Conservation (phyloP, 148 eudicot species). For the Chenopodium quinoa region DNA sequence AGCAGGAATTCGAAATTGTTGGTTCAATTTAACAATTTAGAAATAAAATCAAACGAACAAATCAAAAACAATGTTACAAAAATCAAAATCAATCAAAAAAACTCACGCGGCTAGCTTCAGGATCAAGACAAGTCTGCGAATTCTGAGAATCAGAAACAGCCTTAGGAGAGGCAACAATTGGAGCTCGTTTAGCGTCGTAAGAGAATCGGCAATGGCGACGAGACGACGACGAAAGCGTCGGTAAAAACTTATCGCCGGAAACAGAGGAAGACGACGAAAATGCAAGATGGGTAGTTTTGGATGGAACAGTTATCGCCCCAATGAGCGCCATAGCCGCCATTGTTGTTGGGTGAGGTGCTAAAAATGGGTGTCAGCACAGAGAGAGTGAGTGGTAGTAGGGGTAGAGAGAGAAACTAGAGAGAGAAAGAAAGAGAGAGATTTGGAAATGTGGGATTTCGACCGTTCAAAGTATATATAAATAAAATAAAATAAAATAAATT, state of each 20-base stretch:
- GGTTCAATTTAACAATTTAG: not conserved
- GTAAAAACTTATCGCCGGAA: constrained; percentile 49
- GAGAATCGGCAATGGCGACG: constrained; percentile 19
- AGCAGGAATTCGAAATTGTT: too few species aligned
- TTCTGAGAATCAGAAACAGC: constrained; percentile 90
- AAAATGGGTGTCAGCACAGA: not conserved
- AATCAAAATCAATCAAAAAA: not conserved
- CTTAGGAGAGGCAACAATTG: constrained; percentile 59
- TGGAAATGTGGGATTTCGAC: not conserved
- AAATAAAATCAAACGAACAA: not conserved
- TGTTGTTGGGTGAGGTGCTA: not conserved
- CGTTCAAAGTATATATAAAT: not conserved
- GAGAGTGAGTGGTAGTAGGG: not conserved
- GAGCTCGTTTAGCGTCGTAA: constrained; percentile 9
- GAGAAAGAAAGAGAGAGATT: not conserved
- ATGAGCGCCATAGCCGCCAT: constrained; percentile 43
- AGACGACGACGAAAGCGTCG: not conserved
- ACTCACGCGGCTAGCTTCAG: constrained; percentile 88
- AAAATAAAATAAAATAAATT: too few species aligned
- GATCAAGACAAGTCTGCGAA: constrained; percentile 96
- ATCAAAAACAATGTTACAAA: not conserved
- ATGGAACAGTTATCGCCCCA: constrained; percentile 33
- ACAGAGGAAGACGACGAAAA: constrained; percentile 46
- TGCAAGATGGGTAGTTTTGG: constrained; percentile 21
- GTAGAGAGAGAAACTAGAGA: not conserved